A percentile compares a stretch with the other conserved stretches of the same genome.
Evolutionary conservation across 2,329 filamentous ascomycete genomes (phyloP).

Genomic region (Colletotrichum siamense): DNA sequence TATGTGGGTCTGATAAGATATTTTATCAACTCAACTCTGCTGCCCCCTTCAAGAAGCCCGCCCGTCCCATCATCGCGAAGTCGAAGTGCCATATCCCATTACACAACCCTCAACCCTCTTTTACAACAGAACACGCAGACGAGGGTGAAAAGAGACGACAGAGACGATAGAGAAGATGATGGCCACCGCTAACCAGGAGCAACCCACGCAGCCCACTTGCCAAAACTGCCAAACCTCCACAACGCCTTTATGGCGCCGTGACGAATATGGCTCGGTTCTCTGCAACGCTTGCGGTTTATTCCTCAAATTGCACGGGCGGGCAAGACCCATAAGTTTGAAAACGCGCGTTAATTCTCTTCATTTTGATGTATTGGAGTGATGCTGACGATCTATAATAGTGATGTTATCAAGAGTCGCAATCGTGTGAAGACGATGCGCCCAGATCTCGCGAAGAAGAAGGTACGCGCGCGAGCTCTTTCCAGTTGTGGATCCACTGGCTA

Average conservation of each 20-base stretch:
- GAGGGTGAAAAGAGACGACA: neutral
- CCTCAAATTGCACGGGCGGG: conserved; percentile 84
- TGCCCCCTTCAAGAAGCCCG: neutral
- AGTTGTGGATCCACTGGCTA: neutral
- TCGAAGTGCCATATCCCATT: neutral
- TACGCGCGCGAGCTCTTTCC: conserved; percentile 42
- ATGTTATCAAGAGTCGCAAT: conserved; percentile 99
- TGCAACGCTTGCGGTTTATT: conserved; percentile 99
- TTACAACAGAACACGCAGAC: neutral
- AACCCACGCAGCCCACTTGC: conserved; percentile 86
- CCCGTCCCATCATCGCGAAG: neutral
- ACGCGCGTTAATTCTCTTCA: neutral
- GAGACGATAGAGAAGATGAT: conserved; percentile 39
- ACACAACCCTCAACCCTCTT: neutral
- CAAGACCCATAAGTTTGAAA: neutral
- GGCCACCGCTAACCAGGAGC: conserved; percentile 60
- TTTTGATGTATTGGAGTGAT: neutral
- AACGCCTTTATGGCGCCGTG: conserved; percentile 95
- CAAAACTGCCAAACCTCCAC: conserved; percentile 96
- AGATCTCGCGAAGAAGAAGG: conserved; percentile 85
- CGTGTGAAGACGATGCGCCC: conserved; percentile 87
- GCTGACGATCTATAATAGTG: conserved; percentile 36
- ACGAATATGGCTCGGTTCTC: conserved; percentile 92
- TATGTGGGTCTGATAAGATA: neutral
- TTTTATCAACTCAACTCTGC: neutral